Evolutionary conservation across 2,329 filamentous ascomycete species (phyloP), one percentile per base, ranked within the genome.

Genomic region (Cytospora chrysosperma): DNA sequence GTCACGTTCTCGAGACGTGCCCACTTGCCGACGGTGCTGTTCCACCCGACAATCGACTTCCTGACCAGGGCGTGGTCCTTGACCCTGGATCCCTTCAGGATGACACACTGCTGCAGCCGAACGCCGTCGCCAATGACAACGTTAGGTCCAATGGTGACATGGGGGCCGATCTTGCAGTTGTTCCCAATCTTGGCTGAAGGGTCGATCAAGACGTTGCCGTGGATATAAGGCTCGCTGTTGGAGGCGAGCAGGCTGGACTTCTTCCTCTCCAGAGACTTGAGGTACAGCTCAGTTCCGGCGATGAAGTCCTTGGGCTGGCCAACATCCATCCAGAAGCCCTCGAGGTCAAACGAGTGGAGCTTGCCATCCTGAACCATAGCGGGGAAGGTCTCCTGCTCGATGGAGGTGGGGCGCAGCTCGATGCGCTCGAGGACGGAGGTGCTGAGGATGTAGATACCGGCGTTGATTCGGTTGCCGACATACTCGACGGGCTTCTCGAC

Each of bases 31-130:
- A 99, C 92, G 40, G 88, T 90, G 82, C 92, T 96, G 85, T 97
- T 97, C 94, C 94, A 99, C 73, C 94, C 94, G 59, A 98, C 93
- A 76, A 99, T 98, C 72, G 94, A 95, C 75, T 91, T 96, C 88
- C 98, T 98, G 77, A 99, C 87, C 94, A 94, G 98, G 55, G 95
- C 95, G 77, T 99, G 94, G 76, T 99, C 95, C 85, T 97, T 97
- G 79, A 97, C 89, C 82, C 96, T 97, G 79, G 90, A 92, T 72
- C 92, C 91, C 67, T 89, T 86, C 68, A 99, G 85, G 62, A 99
- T 80, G 27, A 98, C 95, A 73, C 91, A 97, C 71, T 95, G 89
- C 80, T 98, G 94, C 69, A 99, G 85, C 70, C 94, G 88, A 50
- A 97, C 95, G 74, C 94, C 95, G 69, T 99, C 94, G 61, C 94